These are phyloP conservation scores for Hypoxylon sp. DNA, from an alignment of 2,329 filamentous ascomycete genomes.

Conservation along the genomic window DNA sequence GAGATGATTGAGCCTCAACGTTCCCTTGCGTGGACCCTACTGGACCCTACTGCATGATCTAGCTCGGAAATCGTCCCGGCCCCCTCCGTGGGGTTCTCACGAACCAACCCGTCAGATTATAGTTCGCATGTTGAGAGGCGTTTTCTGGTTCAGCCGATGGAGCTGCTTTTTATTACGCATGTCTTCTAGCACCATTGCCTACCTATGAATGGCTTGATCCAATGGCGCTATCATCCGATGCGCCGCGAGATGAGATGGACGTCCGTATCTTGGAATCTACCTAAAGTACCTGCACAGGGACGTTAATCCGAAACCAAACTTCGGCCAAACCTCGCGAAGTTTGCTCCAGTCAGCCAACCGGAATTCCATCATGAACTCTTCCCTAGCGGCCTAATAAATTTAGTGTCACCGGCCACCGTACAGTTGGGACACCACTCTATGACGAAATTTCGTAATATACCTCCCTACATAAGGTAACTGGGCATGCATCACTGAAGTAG, in stretches of 20 bases:
- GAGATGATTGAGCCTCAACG: constrained; percentile 42
- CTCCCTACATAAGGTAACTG: not conserved
- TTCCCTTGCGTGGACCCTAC: constrained; percentile 40
- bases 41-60: constrained; percentile 36
- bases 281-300: not conserved
- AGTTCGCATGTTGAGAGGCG: constrained; percentile 30
- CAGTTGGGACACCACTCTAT: not conserved
- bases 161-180: constrained; percentile 11
- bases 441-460: constrained; percentile 9
- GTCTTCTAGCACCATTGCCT: constrained; percentile 16
- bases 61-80: constrained; percentile 37
- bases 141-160: constrained; percentile 3
- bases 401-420: constrained; percentile 9
- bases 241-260: constrained; percentile 16
- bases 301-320: constrained; percentile 17
- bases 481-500: not conserved
- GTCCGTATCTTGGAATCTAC: constrained; percentile 2
- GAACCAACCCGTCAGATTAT: constrained; percentile 35
- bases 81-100: constrained; percentile 27
- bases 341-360: constrained; percentile 24
- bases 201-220: constrained; percentile 6
- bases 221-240: constrained; percentile 14
- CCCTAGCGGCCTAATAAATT: constrained; percentile 10
- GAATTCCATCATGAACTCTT: constrained; percentile 1
- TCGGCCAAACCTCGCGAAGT: constrained; percentile 26